phyloP scores from a whole-genome alignment of 2,329 filamentous ascomycete species.

The Penicillium italicum region DNA sequence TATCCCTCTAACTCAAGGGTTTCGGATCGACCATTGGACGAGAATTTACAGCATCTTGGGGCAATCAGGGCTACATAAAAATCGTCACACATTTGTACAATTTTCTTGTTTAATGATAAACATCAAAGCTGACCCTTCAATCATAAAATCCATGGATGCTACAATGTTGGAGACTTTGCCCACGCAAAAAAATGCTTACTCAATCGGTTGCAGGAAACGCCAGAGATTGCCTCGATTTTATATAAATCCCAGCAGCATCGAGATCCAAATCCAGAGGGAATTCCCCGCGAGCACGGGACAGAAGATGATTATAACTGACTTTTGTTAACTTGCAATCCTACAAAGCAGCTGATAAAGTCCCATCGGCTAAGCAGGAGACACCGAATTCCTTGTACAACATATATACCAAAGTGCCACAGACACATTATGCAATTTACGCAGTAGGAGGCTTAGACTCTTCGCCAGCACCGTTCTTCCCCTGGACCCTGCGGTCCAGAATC shows the following conservation, averaged over 20 bases:
- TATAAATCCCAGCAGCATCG: not conserved
- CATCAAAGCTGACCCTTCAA: not conserved
- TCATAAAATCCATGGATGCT: not conserved
- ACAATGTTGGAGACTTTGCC: not conserved
- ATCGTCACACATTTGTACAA: no score
- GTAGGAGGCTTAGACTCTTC: conserved; percentile 24
- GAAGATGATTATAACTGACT: not conserved
- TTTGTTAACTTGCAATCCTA: not conserved
- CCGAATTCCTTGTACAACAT: not conserved
- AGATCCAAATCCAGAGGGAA: no score
- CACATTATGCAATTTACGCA: conserved; percentile 4
- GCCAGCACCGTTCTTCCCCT: conserved; percentile 22
- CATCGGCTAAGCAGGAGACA: not conserved
- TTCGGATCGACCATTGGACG: not conserved
- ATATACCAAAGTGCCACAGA: not conserved
- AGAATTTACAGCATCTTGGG: not conserved
- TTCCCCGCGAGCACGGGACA: no score
- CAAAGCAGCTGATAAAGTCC: not conserved
- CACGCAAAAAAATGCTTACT: not conserved
- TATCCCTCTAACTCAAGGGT: not conserved
- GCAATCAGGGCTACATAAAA: not conserved
- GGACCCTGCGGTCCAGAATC: conserved; percentile 58
- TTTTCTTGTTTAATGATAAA: not conserved
- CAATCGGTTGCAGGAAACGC: not conserved
- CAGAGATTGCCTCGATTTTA: no score